phyloP scores from a whole-genome alignment of 2,329 filamentous ascomycete species.

The Curvularia hawaiiensis region DNA sequence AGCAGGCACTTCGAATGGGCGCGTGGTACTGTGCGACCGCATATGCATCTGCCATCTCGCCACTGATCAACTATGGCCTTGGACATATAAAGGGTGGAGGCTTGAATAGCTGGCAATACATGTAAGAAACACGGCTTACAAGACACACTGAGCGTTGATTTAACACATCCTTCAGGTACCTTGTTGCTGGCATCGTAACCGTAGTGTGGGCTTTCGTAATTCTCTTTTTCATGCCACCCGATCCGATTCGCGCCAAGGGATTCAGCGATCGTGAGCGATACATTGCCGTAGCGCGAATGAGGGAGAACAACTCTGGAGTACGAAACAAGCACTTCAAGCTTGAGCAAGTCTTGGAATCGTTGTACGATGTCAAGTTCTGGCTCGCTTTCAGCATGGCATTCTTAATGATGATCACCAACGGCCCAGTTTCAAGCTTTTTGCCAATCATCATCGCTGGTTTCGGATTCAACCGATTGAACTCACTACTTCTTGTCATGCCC shows the following conservation, averaged over 20 bases:
- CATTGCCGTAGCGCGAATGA: background rate
- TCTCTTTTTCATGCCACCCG: background rate
- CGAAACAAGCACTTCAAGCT: background rate
- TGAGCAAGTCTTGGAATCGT: background rate
- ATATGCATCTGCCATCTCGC: background rate
- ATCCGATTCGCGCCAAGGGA: background rate
- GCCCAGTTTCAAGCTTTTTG: background rate
- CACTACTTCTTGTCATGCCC: background rate
- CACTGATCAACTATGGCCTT: background rate
- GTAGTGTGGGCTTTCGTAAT: background rate
- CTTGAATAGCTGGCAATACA: background rate
- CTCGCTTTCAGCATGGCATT: background rate
- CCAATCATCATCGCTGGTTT: background rate
- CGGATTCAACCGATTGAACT: background rate
- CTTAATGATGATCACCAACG: background rate
- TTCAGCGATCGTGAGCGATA: background rate
- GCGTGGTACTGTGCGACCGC: background rate
- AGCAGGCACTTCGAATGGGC: background rate
- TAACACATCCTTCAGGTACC: background rate
- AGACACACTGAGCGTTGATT: too few species aligned
- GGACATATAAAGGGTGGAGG: background rate
- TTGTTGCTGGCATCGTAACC: background rate
- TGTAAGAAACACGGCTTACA: background rate
- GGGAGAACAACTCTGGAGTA: constrained; percentile 1
- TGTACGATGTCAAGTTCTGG: background rate